Base-by-base conservation (phyloP, 2,329 filamentous ascomycete genomes). In the Pseudogymnoascus destructans region DNA sequence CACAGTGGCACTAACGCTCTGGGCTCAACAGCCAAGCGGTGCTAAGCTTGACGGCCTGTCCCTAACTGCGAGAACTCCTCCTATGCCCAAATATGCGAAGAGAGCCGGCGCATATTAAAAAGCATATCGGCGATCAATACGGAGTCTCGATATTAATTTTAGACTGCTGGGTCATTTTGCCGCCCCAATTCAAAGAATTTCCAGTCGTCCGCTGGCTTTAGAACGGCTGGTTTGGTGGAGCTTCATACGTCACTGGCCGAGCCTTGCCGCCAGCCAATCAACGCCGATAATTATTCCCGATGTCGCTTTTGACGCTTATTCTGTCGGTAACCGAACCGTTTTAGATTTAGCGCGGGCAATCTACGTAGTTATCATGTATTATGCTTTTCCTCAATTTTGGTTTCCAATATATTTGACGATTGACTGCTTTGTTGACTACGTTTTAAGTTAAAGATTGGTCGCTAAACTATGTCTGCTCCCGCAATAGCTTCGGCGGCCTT, bases 1-100 rank as follows among this genome's bases (percentile, higher is more conserved):
- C 64, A 85, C 78, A 67, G 65, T 89, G 9, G 84, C 78, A 0
- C 63, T 90, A 2, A 80, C 76, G 11, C 67, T 90, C 17, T 90
- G 86, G 86, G 78, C 80, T 0, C 71, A 85, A 58, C 40, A 59
- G 21, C 35, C 38, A 19, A 42, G 32, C n/a, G 59, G 60, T 32
- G 60, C 52, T 21, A 60, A 61, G 33, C 32, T 61, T 5, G 42
- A 61, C 17, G 59, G 60, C 3, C 15, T 61, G 10, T 52, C 46
- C n/a, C 25, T 52, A 52, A 52, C 46, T 52, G 46, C 46, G 5
- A 25, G 25, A 3, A 52, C 23, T 8, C 25, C 46, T 7, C 46
- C 46, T 4, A 52, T 52, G 46, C 46, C 46, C 19, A 52, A 32
- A 52, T 52, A 52, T 15, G 25, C 25, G 10, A 52, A 52, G 46